Percentiles rank a stretch among this genome's conserved stretches.
Evolutionary conservation across 768 basidiomycete genomes (phyloP).

Genomic region (Pisolithus sp.): DNA sequence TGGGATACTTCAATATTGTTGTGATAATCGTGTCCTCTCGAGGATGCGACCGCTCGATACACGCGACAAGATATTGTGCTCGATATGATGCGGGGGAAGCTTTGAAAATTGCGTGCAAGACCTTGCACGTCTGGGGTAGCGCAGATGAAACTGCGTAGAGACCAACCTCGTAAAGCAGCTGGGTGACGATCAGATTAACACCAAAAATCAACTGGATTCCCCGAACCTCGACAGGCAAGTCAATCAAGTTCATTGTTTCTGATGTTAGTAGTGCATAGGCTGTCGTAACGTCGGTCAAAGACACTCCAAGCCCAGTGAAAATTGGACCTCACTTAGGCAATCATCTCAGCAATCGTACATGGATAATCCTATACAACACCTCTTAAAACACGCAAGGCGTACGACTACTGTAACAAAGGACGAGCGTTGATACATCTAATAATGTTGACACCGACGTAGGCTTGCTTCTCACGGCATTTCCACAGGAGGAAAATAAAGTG

Average conservation of each 20-base stretch:
- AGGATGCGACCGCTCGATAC: constrained; percentile 15
- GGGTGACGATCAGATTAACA: constrained; percentile 4
- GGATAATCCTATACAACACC: no score
- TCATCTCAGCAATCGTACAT: no score
- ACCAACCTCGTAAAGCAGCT: constrained; percentile 81
- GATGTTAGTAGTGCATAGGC: neutral
- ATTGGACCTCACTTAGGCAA: no score
- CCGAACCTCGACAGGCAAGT: constrained; percentile 33
- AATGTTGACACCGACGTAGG: neutral
- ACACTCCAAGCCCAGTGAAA: neutral
- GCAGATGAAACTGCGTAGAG: constrained; percentile 57
- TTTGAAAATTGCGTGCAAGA: constrained; percentile 48
- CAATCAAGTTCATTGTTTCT: constrained; percentile 17
- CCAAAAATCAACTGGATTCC: neutral
- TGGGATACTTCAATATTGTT: constrained; percentile 40
- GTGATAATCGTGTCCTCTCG: constrained; percentile 29
- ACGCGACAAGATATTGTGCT: constrained; percentile 57
- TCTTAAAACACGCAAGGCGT: no score
- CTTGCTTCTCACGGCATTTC: constrained; percentile 12
- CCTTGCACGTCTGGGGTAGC: constrained; percentile 54
- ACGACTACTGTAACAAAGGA: neutral
- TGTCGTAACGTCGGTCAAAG: neutral
- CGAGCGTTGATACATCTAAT: neutral
- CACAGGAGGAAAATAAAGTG: constrained; percentile 58
- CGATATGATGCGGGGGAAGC: constrained; percentile 51